phyloP scores from a whole-genome alignment of 306 rosid species.

The Gastrolobium bilobum region DNA sequence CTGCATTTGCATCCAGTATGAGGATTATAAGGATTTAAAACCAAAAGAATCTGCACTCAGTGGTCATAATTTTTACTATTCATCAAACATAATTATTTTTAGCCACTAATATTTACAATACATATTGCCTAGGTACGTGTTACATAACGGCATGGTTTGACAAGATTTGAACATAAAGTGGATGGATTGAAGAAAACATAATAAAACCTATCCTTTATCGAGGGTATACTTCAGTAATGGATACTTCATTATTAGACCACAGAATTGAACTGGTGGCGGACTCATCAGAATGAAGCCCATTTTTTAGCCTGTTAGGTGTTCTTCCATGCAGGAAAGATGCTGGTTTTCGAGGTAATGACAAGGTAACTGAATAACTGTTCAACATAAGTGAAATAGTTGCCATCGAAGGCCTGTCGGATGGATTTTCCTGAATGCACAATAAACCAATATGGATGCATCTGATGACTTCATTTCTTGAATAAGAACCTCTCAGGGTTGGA shows the following conservation, averaged over 20 bases:
- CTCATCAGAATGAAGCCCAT: conserved; percentile 43
- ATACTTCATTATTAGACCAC: conserved; percentile 44
- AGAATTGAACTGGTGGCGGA: conserved; percentile 44
- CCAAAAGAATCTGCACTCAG: conserved; percentile 2
- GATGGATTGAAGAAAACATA: neutral
- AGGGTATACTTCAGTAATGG: conserved; percentile 51
- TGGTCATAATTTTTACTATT: neutral
- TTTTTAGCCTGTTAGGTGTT: conserved; percentile 35
- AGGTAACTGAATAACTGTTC: conserved; percentile 55
- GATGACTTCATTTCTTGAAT: conserved; percentile 59
- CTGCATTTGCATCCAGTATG: neutral
- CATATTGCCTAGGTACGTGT: neutral
- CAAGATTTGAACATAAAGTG: conserved; percentile 1
- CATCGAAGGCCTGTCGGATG: conserved; percentile 60
- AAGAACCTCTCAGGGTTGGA: conserved; percentile 59
- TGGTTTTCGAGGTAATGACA: conserved; percentile 53
- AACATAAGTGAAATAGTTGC: conserved; percentile 58
- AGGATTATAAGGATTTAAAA: conserved; percentile 1
- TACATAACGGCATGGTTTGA: conserved; percentile 2
- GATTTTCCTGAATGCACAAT: conserved; percentile 65
- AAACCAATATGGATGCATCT: conserved; percentile 70
- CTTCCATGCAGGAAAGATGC: conserved; percentile 49
- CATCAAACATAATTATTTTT: neutral
- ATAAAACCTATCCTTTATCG: conserved; percentile 21
- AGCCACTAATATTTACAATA: conserved; percentile 26